A percentile compares a stretch with the other conserved stretches of the same genome.
These are phyloP conservation scores for Thermothielavioides terrestris DNA, from an alignment of 495 filamentous ascomycete genomes.

Conservation along the genomic window DNA sequence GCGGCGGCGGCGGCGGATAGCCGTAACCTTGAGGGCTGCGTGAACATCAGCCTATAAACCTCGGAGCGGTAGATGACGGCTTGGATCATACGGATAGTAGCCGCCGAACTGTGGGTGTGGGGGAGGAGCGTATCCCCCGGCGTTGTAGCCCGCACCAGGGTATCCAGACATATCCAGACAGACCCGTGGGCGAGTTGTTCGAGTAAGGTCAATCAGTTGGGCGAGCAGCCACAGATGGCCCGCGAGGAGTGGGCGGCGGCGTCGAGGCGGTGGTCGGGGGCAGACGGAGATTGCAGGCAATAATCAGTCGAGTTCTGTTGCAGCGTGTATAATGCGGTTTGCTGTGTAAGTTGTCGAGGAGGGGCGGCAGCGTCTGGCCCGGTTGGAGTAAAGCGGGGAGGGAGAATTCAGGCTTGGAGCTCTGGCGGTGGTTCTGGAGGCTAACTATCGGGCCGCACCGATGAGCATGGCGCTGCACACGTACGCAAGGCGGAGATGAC, in stretches of 20 bases:
- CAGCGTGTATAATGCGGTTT: not conserved
- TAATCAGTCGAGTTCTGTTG: not conserved
- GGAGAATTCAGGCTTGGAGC: not conserved
- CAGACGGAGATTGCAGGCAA: not conserved
- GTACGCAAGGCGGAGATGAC: not conserved
- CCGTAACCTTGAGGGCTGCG: slow-evolving; percentile 15
- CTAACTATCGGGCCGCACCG: not conserved
- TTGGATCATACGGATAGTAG: slow-evolving; percentile 32
- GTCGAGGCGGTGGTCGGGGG: not conserved
- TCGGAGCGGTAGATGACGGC: not conserved
- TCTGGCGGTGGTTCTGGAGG: not conserved
- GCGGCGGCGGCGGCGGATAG: slow-evolving; percentile 21
- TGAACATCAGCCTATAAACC: not conserved
- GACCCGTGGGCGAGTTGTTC: not conserved
- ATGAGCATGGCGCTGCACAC: not conserved
- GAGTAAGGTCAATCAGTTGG: not conserved
- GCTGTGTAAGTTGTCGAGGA: not conserved
- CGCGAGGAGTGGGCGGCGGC: not conserved
- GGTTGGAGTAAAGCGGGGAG: not conserved
- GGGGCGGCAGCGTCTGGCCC: not conserved
- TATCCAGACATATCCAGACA: slow-evolving; percentile 27
- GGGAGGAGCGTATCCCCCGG: slow-evolving; percentile 29
- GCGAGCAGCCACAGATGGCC: not conserved
- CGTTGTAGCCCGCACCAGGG: slow-evolving; percentile 34
- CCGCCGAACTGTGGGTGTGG: slow-evolving; percentile 32